A percentile compares a stretch with the other conserved stretches of the same genome.
These are phyloP conservation scores for Geotrichum cucujoidarum DNA, from an alignment of 1,139 yeast species.

Conservation along the genomic window DNA sequence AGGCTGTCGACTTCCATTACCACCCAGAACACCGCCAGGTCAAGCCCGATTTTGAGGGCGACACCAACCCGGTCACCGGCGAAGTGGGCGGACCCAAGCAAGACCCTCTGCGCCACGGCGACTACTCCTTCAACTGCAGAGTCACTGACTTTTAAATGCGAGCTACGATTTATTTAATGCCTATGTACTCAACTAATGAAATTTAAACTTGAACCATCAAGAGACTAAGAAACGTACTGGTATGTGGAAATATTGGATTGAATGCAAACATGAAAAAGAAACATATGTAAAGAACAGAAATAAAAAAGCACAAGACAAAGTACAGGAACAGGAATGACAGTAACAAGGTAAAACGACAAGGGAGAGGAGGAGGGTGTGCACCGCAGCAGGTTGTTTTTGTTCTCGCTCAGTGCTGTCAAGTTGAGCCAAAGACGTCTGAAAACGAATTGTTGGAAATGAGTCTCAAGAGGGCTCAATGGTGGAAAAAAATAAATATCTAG, in stretches of 20 bases:
- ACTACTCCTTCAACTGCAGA: constrained; percentile 92
- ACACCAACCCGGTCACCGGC: constrained; percentile 86
- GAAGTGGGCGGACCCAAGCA: constrained; percentile 98
- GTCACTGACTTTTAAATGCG: constrained; percentile 86
- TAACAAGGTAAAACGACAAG: no score
- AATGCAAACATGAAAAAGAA: not conserved
- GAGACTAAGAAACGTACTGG: no score
- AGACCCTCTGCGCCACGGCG: constrained; percentile 89
- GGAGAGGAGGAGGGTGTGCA: no score
- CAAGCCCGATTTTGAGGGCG: constrained; percentile 94
- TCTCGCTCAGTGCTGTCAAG: no score
- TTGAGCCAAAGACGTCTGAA: no score
- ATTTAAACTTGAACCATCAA: no score
- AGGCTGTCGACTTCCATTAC: constrained; percentile 54
- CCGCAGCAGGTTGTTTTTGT: no score
- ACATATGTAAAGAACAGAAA: no score
- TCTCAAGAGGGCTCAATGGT: no score
- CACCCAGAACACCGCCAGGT: constrained; percentile 70
- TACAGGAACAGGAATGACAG: not conserved
- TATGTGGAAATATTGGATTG: not conserved
- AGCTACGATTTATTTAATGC: no score
- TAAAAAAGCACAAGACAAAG: not conserved
- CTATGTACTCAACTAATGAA: no score
- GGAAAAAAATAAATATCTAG: not conserved
- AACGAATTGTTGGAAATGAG: no score